Conservation (phyloP, 2,329 filamentous ascomycete species). For the Macroventuria anomochaeta region DNA sequence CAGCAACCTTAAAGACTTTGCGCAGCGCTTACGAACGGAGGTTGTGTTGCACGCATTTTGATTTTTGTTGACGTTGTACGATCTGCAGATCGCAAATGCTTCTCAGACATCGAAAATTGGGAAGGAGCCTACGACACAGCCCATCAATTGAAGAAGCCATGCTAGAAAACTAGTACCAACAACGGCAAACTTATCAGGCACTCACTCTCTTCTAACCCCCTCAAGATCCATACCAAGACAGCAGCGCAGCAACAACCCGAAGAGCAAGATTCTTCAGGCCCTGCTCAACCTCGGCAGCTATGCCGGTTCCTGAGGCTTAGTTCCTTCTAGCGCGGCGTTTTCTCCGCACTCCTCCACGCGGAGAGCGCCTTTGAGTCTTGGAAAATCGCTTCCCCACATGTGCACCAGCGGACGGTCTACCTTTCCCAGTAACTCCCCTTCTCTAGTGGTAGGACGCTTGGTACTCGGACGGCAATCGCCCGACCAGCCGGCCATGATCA, state of each 20-base stretch:
- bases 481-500: slow-evolving; percentile 30
- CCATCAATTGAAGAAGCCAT: neutral
- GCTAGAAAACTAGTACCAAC: no score
- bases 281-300: slow-evolving; percentile 10
- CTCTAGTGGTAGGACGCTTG: neutral
- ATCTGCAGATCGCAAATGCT: slow-evolving; percentile 1
- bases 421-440: slow-evolving; percentile 4
- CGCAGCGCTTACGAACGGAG: no score
- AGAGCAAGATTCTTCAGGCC: neutral
- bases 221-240: no score
- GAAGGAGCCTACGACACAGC: neutral
- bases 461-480: slow-evolving; percentile 30
- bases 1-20: no score
- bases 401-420: slow-evolving; percentile 9
- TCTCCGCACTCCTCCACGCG: slow-evolving; percentile 11
- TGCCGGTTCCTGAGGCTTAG: slow-evolving; percentile 19
- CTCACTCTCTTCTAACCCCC: no score
- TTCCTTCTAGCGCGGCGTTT: slow-evolving; percentile 12
- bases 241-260: neutral
- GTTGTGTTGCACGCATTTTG: neutral
- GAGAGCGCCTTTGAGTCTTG: slow-evolving; percentile 5
- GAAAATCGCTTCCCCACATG: slow-evolving; percentile 5
- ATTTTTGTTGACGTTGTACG: neutral
- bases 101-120: neutral
- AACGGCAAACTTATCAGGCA: no score